A percentile compares a stretch with the other conserved stretches of the same genome.
These are phyloP conservation scores for Mycosphaerella sp. DNA, from an alignment of 2,329 filamentous ascomycete species.

Conservation along the genomic window DNA sequence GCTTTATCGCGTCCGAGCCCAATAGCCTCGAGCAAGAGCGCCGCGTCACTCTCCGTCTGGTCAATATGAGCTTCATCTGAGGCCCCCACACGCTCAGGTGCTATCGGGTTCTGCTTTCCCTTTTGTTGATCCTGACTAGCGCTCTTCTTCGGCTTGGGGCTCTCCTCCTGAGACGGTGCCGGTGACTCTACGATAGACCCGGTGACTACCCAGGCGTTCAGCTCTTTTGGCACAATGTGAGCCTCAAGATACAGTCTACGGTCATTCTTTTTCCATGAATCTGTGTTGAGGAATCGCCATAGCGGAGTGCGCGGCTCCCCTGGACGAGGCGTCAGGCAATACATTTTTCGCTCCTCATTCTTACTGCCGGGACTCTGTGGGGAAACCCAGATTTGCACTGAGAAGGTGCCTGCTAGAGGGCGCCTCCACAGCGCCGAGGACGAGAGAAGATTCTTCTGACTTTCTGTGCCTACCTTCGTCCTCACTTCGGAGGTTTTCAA, in stretches of 20 bases:
- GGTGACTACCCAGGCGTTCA: background rate
- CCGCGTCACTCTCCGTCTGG: no score
- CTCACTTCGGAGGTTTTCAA: background rate
- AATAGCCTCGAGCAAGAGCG: no score
- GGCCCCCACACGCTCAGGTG: no score
- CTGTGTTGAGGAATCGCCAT: background rate
- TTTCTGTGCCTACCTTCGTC: background rate
- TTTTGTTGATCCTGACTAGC: no score
- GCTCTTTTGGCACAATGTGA: background rate
- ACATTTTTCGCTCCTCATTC: background rate
- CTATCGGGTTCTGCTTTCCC: background rate
- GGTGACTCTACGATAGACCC: background rate
- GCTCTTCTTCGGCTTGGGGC: background rate
- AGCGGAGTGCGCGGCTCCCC: background rate
- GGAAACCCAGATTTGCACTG: background rate
- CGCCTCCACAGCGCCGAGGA: background rate
- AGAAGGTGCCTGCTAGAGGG: background rate
- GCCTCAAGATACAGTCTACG: constrained; percentile 1
- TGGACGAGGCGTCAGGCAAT: background rate
- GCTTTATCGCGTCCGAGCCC: no score
- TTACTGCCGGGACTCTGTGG: background rate
- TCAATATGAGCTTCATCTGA: no score
- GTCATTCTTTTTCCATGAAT: background rate
- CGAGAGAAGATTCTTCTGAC: background rate
- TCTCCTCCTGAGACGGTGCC: background rate